These are phyloP conservation scores for Primulina tabacum DNA, from an alignment of 257 asterid genomes.

Conservation along the genomic window DNA sequence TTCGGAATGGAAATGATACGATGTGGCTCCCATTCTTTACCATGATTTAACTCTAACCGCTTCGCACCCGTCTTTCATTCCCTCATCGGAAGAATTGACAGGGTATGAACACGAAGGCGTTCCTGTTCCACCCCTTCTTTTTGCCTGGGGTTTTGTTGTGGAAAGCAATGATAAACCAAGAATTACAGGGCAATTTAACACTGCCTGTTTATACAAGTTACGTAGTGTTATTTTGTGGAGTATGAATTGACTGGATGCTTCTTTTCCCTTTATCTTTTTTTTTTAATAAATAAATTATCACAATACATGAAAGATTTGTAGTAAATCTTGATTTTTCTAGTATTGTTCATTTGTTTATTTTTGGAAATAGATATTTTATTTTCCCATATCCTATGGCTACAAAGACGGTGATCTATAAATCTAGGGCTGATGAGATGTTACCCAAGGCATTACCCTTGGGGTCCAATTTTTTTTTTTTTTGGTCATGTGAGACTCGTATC, in stretches of 20 bases:
- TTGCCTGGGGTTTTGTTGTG: constrained; percentile 50
- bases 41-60: constrained; percentile 31
- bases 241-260: constrained; percentile 22
- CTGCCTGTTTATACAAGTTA: constrained; percentile 40
- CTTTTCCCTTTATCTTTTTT: background rate
- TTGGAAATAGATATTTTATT: background rate
- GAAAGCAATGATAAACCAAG: constrained; percentile 36
- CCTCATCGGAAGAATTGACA: constrained; percentile 32
- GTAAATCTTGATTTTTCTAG: too few species aligned
- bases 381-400: background rate
- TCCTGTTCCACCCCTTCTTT: constrained; percentile 42
- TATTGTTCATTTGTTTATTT: too few species aligned
- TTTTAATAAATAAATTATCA: too few species aligned
- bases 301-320: too few species aligned
- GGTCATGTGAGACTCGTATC: too few species aligned
- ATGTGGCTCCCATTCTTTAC: constrained; percentile 38
- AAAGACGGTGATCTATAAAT: too few species aligned
- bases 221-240: constrained; percentile 38
- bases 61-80: constrained; percentile 29
- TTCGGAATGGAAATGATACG: constrained; percentile 37
- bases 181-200: constrained; percentile 37
- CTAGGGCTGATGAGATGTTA: background rate
- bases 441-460: too few species aligned
- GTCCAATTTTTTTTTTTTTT: too few species aligned
- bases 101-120: constrained; percentile 41